These are phyloP conservation scores for Perkinsus olseni DNA, from an alignment of 169 alveolate genomes.

Conservation along the genomic window DNA sequence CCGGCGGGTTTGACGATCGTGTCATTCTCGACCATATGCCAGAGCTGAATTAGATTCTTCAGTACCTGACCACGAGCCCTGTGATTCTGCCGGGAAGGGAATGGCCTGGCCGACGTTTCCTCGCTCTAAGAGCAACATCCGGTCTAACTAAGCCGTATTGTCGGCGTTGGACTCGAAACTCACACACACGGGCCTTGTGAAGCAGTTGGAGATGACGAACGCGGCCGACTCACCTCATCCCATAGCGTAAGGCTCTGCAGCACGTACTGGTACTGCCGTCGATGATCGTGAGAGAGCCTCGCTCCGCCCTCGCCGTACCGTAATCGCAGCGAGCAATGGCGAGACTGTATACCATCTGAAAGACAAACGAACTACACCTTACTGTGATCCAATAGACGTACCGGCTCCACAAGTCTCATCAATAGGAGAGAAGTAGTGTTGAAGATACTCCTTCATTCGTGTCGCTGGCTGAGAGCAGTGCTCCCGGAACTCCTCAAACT, in stretches of 20 bases:
- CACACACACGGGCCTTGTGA: too few relatives aligned
- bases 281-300: conserved; percentile 73
- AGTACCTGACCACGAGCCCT: conserved; percentile 45
- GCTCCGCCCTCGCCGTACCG: conserved; percentile 63
- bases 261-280: conserved; percentile 8
- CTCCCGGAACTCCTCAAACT: background rate
- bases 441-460: background rate
- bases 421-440: background rate
- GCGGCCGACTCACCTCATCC: conserved; percentile 52
- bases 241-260: conserved; percentile 57
- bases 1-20: conserved; percentile 58
- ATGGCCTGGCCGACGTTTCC: too few relatives aligned
- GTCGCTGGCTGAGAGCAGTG: background rate
- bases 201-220: too few relatives aligned
- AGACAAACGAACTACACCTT: background rate
- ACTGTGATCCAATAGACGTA: background rate
- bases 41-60: conserved; percentile 69
- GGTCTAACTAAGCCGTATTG: too few relatives aligned
- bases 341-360: background rate
- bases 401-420: background rate
- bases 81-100: too few relatives aligned
- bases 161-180: too few relatives aligned
- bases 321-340: conserved; percentile 29
- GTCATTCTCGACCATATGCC: conserved; percentile 82
- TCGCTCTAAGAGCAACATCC: background rate